Conservation (phyloP, 2,329 filamentous ascomycete genomes). For the Zasmidium citrigriseum region DNA sequence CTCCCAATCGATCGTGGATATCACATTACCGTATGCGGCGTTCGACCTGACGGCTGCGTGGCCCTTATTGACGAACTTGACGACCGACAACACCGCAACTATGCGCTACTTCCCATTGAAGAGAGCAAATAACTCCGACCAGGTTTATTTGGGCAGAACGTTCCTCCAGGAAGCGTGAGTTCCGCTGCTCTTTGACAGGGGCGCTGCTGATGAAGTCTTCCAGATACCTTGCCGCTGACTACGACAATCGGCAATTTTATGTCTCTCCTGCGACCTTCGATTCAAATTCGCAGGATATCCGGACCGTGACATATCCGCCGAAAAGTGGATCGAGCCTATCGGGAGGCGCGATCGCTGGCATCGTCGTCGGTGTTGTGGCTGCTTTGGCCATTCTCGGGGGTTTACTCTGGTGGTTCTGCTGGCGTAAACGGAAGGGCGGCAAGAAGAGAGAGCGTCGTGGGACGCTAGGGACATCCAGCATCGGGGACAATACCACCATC, state of each 20-base stretch:
- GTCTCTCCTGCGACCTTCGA: conserved; percentile 4
- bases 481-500: conserved; percentile 19
- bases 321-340: not conserved
- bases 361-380: conserved; percentile 12
- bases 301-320: not conserved
- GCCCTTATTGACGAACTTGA: conserved; percentile 16
- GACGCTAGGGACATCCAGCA: conserved; percentile 7
- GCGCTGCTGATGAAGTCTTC: not conserved
- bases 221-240: conserved; percentile 16
- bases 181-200: not conserved
- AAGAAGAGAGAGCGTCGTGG: conserved; percentile 5
- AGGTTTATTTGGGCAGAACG: conserved; percentile 30
- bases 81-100: conserved; percentile 41
- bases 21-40: conserved; percentile 32
- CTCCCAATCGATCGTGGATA: conserved; percentile 15
- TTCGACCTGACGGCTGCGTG: conserved; percentile 28
- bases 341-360: conserved; percentile 18
- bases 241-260: conserved; percentile 12
- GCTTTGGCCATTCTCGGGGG: conserved; percentile 5
- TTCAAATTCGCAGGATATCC: not conserved
- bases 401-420: conserved; percentile 13
- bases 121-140: conserved; percentile 20
- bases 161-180: conserved; percentile 36
- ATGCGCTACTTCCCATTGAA: conserved; percentile 29
- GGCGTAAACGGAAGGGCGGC: conserved; percentile 3